Conservation (phyloP, 2,329 filamentous ascomycete genomes). For the Zelopaecilomyces penicillatus region DNA sequence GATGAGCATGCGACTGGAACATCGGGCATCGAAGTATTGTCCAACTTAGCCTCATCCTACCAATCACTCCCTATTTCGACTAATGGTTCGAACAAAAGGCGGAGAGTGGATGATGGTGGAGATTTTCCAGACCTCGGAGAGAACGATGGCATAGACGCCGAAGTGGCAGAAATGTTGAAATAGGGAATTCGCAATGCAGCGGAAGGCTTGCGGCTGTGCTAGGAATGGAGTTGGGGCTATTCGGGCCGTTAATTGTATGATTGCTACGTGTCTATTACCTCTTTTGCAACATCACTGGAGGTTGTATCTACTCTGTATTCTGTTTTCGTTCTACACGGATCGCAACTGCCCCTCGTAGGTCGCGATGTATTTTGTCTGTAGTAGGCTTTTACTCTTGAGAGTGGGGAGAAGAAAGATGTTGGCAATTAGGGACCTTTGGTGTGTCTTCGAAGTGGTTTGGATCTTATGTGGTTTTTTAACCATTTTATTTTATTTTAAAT, state of each 20-base stretch:
- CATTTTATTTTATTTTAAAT: too few species aligned
- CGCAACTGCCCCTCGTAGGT: too few species aligned
- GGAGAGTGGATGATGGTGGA: slow-evolving; percentile 41
- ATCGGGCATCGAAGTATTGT: slow-evolving; percentile 32
- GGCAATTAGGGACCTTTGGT: slow-evolving; percentile 8
- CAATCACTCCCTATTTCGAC: slow-evolving; percentile 40
- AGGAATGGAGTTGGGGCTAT: too few species aligned
- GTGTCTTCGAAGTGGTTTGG: slow-evolving; percentile 10
- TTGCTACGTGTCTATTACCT: neutral
- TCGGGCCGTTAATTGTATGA: too few species aligned
- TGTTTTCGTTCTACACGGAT: too few species aligned
- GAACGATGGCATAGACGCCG: slow-evolving; percentile 48
- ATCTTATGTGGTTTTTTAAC: neutral
- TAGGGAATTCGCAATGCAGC: slow-evolving; percentile 16
- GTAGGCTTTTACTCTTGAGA: too few species aligned
- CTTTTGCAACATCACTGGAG: neutral
- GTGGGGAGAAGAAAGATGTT: neutral
- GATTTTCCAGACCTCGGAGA: slow-evolving; percentile 47
- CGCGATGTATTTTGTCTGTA: too few species aligned
- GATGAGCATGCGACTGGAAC: slow-evolving; percentile 12
- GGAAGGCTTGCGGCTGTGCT: too few species aligned
- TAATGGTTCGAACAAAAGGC: slow-evolving; percentile 49
- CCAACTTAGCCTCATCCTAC: slow-evolving; percentile 34
- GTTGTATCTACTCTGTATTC: too few species aligned
- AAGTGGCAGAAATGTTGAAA: slow-evolving; percentile 48